Base-by-base conservation (phyloP, 768 basidiomycete species). In the Chalciporus pseudorubinellus region DNA sequence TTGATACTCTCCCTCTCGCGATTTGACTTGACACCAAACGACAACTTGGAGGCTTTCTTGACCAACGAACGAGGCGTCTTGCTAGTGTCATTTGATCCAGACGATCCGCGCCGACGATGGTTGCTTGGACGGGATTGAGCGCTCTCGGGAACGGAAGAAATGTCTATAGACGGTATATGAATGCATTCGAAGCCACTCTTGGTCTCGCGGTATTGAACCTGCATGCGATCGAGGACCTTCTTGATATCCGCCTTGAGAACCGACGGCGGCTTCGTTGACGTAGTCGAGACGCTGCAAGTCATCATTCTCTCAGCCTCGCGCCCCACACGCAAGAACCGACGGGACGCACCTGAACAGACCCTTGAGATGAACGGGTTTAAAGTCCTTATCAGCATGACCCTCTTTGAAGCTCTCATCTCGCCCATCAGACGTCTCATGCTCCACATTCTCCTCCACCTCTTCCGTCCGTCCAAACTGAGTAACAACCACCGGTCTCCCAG, bases 141-240 rank as follows among this genome's bases (percentile, higher is more conserved):
- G 70, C 59, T 57, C 56, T 64, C 67, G 10, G 82, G 79, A 12
- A 95, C 77, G 13, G 91, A 87, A 4, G 87, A 78, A 10, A 98
- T 71, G 64, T 97, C 94, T 68, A 98, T 98, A 24, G 92, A 94
- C 0, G 95, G 95, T 26, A 90, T 70, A 67, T 99, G 93, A 20
- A 95, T 89, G 72, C 97, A 99, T 68, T 99, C 95, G 67, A 92
- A 98, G 3, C 95, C 97, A 51, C 83, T 77, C 71, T 86, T 90
- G 59, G 82, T 92, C 67, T 93, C 89, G 36, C 92, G 82, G 66
- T 97, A 93, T 68, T 93, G 92, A 28, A 99, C 89, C 56, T 95
- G 93, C 84, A 98, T 92, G 42, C 95, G 82, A 61, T 95, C 91
- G 34, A 98, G 78, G 2, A 97, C 95, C 12, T 82, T 80, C 44